Percentiles rank a stretch among this genome's conserved stretches.
Evolutionary conservation across 2,329 filamentous ascomycete species (phyloP).

Genomic region (Venturia aucupariae): DNA sequence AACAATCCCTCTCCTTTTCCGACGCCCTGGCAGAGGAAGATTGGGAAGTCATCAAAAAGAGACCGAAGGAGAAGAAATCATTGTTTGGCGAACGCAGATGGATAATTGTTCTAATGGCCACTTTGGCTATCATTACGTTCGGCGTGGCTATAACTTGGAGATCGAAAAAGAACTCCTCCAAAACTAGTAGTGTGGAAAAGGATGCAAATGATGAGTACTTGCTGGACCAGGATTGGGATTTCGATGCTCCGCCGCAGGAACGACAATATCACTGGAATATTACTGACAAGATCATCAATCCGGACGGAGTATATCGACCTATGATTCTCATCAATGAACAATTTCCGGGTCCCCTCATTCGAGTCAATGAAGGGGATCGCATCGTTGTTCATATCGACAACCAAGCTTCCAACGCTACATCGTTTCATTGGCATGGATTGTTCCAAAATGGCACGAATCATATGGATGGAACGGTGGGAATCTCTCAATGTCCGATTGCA

Average conservation of each 20-base stretch:
- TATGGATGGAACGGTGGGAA: slow-evolving; percentile 12
- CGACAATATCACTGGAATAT: slow-evolving; percentile 50
- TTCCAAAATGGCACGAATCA: slow-evolving; percentile 35
- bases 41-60: background rate
- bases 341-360: slow-evolving; percentile 63
- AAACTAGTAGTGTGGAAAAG: background rate
- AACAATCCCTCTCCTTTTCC: slow-evolving; percentile 3
- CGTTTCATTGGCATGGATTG: slow-evolving; percentile 59
- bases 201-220: slow-evolving; percentile 33
- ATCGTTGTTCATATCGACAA: slow-evolving; percentile 52
- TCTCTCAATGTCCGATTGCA: slow-evolving; percentile 14
- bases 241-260: slow-evolving; percentile 37
- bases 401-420: slow-evolving; percentile 52
- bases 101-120: background rate
- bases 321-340: slow-evolving; percentile 67
- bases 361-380: slow-evolving; percentile 53
- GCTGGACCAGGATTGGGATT: slow-evolving; percentile 49
- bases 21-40: background rate
- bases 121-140: background rate
- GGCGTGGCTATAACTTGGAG: background rate
- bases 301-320: slow-evolving; percentile 49
- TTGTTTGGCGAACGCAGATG: background rate
- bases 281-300: slow-evolving; percentile 46
- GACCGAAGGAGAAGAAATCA: background rate
- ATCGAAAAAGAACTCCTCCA: background rate